A percentile compares a stretch with the other conserved stretches of the same genome.
Evolutionary conservation across 2,329 filamentous ascomycete species (phyloP).

Genomic region (Lasiodiplodia citricola): DNA sequence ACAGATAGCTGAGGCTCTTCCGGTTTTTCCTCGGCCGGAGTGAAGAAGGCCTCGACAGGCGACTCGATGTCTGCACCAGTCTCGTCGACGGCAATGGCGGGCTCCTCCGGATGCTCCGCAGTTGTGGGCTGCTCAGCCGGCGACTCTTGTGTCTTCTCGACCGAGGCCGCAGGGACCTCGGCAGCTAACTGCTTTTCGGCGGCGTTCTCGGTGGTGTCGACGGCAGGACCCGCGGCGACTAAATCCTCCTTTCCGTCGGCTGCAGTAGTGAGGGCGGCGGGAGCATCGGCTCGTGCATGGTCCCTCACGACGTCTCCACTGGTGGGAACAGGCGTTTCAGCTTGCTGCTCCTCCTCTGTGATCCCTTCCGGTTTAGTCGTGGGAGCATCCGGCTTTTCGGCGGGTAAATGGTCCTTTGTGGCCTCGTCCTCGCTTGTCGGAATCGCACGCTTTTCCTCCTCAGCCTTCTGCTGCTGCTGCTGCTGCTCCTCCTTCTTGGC

Average conservation of each 20-base stretch:
- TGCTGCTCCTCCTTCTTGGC: constrained; percentile 5
- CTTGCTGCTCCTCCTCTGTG: constrained; percentile 1
- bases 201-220: neutral
- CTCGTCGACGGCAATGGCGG: neutral
- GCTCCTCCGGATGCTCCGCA: neutral
- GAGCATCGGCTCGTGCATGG: neutral
- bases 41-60: neutral
- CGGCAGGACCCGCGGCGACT: neutral
- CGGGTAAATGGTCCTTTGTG: constrained; percentile 19
- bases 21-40: neutral
- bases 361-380: constrained; percentile 11
- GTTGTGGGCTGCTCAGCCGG: neutral
- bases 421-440: constrained; percentile 17
- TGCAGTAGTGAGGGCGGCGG: neutral
- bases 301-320: constrained; percentile 1
- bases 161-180: neutral
- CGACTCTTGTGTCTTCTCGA: neutral
- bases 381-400: constrained; percentile 18
- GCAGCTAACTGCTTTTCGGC: neutral
- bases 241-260: neutral
- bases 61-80: neutral
- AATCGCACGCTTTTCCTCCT: constrained; percentile 1
- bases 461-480: neutral
- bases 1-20: neutral
- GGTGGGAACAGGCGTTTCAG: neutral